Conservation (phyloP, 352 stramenopile genomes). For the Pythium vanterpoolii region DNA sequence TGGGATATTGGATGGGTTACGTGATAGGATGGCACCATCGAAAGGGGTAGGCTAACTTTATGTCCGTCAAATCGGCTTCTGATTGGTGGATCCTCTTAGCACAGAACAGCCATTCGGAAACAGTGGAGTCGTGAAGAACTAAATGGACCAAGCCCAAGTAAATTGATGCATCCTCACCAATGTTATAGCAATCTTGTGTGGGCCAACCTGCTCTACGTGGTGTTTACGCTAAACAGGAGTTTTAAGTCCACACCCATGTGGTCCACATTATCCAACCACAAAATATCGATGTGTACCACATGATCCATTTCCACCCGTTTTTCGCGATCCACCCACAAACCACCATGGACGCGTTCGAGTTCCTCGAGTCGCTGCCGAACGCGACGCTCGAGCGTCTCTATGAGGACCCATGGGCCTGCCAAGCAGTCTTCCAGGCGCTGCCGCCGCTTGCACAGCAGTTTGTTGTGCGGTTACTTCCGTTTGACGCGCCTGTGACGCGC, state of each 20-base stretch:
- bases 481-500: conserved; percentile 41
- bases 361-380: conserved; percentile 76
- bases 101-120: too few relatives aligned
- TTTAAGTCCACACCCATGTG: neutral
- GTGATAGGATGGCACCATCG: neutral
- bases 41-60: neutral
- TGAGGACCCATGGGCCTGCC: conserved; percentile 85
- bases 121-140: too few relatives aligned
- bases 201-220: too few relatives aligned
- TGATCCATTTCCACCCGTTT: neutral
- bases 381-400: conserved; percentile 77
- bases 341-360: conserved; percentile 84
- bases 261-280: conserved; percentile 8
- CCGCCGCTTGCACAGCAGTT: conserved; percentile 87
- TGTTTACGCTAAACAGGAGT: neutral
- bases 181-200: too few relatives aligned
- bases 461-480: conserved; percentile 83
- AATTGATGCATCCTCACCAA: neutral
- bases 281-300: conserved; percentile 5
- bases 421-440: conserved; percentile 87
- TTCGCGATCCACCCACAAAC: conserved; percentile 27
- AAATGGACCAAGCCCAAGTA: too few relatives aligned
- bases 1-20: neutral
- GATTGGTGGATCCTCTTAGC: neutral
- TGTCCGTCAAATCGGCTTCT: neutral